phyloP scores from a whole-genome alignment of 2,329 filamentous ascomycete genomes.

The Paraphaeosphaeria sporulosa region DNA sequence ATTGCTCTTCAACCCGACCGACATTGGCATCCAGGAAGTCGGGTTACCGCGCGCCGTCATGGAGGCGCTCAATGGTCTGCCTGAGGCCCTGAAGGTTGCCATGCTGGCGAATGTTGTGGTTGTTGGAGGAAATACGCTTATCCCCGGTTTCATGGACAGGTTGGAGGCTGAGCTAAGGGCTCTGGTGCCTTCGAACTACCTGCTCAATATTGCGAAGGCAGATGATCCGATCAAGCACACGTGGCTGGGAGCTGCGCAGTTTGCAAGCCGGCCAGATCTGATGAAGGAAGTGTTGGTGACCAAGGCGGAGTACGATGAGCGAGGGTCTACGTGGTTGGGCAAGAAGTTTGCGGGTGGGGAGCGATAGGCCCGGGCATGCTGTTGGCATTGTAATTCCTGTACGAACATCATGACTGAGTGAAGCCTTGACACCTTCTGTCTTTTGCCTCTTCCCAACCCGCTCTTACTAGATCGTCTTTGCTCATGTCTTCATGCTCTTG shows the following conservation, averaged over 20 bases:
- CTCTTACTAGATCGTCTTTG: too few species aligned
- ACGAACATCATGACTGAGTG: not conserved
- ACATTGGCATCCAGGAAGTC: conserved; percentile 83
- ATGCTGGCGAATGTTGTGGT: conserved; percentile 87
- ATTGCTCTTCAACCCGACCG: conserved; percentile 83
- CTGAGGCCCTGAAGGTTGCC: conserved; percentile 82
- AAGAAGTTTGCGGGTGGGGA: conserved; percentile 67
- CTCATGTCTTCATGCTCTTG: too few species aligned
- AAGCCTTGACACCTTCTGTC: not conserved
- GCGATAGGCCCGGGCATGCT: conserved; percentile 4
- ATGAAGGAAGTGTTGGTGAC: conserved; percentile 77
- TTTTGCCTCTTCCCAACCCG: too few species aligned
- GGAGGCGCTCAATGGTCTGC: conserved; percentile 77
- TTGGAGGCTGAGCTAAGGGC: conserved; percentile 76
- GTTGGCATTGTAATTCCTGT: not conserved
- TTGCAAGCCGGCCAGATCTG: conserved; percentile 72
- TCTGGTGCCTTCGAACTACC: conserved; percentile 46
- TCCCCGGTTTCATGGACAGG: conserved; percentile 82
- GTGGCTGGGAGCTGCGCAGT: conserved; percentile 83
- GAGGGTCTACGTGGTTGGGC: conserved; percentile 76
- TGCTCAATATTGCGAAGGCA: conserved; percentile 52
- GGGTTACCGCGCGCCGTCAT: conserved; percentile 85
- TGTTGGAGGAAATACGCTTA: conserved; percentile 83
- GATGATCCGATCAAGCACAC: conserved; percentile 84
- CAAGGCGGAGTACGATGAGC: conserved; percentile 87